Evolutionary conservation across 2,329 filamentous ascomycete genomes (phyloP).

Genomic region (Hansfordia pulvinata): DNA sequence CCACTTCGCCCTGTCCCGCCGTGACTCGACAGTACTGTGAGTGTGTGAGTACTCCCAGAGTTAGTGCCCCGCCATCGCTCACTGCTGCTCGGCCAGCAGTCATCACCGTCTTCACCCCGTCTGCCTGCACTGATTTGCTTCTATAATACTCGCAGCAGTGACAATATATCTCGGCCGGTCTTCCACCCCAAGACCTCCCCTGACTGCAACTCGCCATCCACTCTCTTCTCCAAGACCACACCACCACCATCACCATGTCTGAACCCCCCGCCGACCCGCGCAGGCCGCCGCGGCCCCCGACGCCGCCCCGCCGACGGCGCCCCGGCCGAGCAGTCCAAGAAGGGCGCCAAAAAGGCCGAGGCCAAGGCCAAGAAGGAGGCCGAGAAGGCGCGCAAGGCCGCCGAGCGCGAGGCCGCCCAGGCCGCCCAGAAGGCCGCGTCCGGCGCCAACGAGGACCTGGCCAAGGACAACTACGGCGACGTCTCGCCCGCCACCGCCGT

Average conservation of each 20-base stretch:
- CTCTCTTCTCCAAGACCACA: no score
- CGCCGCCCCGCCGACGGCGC: constrained; percentile 12
- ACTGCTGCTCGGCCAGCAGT: no score
- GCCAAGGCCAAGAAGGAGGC: constrained; percentile 82
- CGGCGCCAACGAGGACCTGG: constrained; percentile 50
- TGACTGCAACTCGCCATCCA: no score
- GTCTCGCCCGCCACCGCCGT: constrained; percentile 44
- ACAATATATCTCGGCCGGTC: no score
- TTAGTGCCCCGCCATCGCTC: no score
- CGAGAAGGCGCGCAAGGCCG: constrained; percentile 57
- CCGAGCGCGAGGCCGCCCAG: constrained; percentile 61
- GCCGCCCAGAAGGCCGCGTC: constrained; percentile 53
- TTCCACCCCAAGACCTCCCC: no score
- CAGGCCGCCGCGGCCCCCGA: constrained; percentile 9
- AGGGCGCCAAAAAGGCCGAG: constrained; percentile 72
- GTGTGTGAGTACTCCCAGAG: no score
- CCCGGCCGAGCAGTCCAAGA: constrained; percentile 43
- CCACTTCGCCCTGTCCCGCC: no score
- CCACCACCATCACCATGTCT: constrained; percentile 16
- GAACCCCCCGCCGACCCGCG: constrained; percentile 16
- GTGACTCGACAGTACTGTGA: no score
- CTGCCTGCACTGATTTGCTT: no score
- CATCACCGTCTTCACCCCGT: no score
- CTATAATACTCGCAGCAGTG: no score
- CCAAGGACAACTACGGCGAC: constrained; percentile 70